These are phyloP conservation scores for Blumeria hordei DNA, from an alignment of 2,329 filamentous ascomycete species.

Conservation along the genomic window DNA sequence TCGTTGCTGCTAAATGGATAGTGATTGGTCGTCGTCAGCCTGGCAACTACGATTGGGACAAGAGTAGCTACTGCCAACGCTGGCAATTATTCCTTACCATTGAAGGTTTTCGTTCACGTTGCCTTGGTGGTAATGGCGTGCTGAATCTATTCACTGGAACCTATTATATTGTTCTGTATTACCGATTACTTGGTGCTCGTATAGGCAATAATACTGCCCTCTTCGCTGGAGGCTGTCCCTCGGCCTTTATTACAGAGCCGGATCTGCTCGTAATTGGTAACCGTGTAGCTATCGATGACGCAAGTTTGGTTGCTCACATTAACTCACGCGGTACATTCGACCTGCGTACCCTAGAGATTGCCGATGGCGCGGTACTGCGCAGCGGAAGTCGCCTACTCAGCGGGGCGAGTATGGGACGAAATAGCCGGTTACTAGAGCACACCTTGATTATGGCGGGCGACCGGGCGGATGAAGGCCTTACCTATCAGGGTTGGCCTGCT, in stretches of 20 bases:
- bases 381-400: conserved; percentile 26
- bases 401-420: conserved; percentile 21
- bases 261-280: conserved; percentile 29
- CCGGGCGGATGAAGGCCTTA: conserved; percentile 23
- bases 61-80: conserved; percentile 29
- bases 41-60: conserved; percentile 33
- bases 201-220: conserved; percentile 30
- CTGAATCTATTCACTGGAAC: conserved; percentile 28
- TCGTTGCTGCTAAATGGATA: conserved; percentile 26
- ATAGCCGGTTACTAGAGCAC: conserved; percentile 27
- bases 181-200: conserved; percentile 25
- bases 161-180: conserved; percentile 27
- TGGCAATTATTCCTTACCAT: conserved; percentile 30
- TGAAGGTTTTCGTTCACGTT: conserved; percentile 24
- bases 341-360: conserved; percentile 23
- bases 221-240: conserved; percentile 27
- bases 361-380: conserved; percentile 23
- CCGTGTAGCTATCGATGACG: conserved; percentile 28
- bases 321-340: conserved; percentile 32
- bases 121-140: conserved; percentile 25
- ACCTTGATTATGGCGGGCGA: conserved; percentile 32
- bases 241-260: conserved; percentile 30
- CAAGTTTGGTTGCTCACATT: conserved; percentile 29
- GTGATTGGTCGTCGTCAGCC: conserved; percentile 25
- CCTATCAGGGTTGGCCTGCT: conserved; percentile 31